Evolutionary conservation across 495 filamentous ascomycete genomes (phyloP).

Genomic region (Aspergillus sclerotioniger): DNA sequence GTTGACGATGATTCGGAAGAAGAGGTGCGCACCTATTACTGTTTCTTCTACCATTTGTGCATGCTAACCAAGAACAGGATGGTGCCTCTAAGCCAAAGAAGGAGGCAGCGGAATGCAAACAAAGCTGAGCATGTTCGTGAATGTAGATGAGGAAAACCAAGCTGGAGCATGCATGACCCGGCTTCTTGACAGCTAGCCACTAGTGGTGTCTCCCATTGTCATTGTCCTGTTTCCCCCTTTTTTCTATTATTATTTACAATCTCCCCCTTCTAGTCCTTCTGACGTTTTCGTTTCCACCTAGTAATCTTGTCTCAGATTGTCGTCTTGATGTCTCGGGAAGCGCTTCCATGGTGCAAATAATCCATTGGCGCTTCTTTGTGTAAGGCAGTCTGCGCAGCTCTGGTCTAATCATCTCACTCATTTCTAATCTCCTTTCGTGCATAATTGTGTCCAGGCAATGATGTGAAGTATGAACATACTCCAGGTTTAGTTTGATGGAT

Average conservation of each 20-base stretch:
- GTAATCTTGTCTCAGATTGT: slow-evolving; percentile 23
- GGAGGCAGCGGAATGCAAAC: slow-evolving; percentile 99
- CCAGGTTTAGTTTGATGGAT: background rate
- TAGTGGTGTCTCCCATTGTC: background rate
- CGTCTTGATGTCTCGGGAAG: background rate
- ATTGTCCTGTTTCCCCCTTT: background rate
- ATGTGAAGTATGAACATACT: slow-evolving; percentile 23
- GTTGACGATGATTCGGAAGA: slow-evolving; percentile 82
- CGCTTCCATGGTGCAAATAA: too few relatives aligned
- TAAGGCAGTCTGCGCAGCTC: too few relatives aligned
- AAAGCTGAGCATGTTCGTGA: slow-evolving; percentile 62
- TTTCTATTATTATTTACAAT: background rate
- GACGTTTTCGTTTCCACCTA: slow-evolving; percentile 5
- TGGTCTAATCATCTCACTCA: slow-evolving; percentile 22
- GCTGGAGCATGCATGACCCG: background rate
- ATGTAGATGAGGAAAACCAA: background rate
- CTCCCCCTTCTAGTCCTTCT: background rate
- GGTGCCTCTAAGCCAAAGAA: slow-evolving; percentile 96
- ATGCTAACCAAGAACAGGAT: slow-evolving; percentile 60
- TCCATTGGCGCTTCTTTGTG: too few relatives aligned
- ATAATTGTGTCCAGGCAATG: slow-evolving; percentile 26
- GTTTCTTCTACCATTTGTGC: slow-evolving; percentile 8
- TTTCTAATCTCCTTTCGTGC: slow-evolving; percentile 21
- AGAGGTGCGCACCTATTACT: slow-evolving; percentile 63
- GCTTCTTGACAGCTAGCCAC: background rate